Evolutionary conservation across 2,329 filamentous ascomycete genomes (phyloP), one percentile per base, ranked within the genome.

Genomic region (Aureobasidium sp.): DNA sequence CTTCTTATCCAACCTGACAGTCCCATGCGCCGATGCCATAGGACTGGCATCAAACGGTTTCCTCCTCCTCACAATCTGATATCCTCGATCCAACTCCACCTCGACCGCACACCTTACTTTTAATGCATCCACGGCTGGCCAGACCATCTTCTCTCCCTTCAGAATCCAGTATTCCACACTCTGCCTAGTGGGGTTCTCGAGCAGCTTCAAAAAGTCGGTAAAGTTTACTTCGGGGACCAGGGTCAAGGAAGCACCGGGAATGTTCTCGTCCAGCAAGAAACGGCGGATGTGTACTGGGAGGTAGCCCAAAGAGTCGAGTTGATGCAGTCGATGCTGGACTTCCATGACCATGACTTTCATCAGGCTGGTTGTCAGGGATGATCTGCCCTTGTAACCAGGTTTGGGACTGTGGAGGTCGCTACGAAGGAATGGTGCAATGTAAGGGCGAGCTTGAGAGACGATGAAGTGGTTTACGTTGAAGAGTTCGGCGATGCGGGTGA

Each of bases 381-480:
- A 76, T 77, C 82, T 74, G 77, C 84, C 69, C 78, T 83, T 65
- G 79, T 84, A 73, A 78, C 83, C 67, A 78, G 82, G 71, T 81
- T 82, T 67, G 0, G 89, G 87, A 5, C 88, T 87, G 73, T 92
- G 89, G 77, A 92, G 85, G 67, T 93, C 89, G 49, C 87, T 88
- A 64, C 88, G 86, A 5, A 95, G 80, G 69, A 96, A 94, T 0
- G 92, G 92, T 31, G 93, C 87, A 17, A 96, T 80, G 73, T 96
- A 96, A 0, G 93, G 93, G 3, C 92, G 83, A 0, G 93, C 91
- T 77, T 97, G 93, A 66, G 89, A 94, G 67, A 97, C 86, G 66
- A 97, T 91, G 76, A 95, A 97, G 77, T 97, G 92, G 71, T 96
- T 95, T 59, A 95, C 90, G 72, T 95, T 95, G 81, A 94, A 94